Percentiles rank a stretch among this genome's conserved stretches.
Evolutionary conservation across 1,139 yeast species (phyloP).

Genomic region (Starmera stellimalicola): DNA sequence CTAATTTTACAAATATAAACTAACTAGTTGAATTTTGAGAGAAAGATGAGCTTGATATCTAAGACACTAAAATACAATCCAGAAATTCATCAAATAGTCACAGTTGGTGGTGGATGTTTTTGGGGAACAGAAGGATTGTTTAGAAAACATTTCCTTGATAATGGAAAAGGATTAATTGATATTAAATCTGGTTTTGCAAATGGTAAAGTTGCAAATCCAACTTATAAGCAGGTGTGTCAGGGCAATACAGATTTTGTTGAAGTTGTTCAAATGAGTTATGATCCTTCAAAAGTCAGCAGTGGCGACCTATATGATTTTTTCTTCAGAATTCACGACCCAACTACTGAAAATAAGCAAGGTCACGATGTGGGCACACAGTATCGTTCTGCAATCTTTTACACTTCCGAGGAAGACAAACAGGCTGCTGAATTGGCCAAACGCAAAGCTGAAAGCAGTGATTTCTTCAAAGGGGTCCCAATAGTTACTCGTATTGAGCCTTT

Average conservation of each 20-base stretch:
- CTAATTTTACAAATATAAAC: too few species aligned
- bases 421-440: conserved; percentile 29
- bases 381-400: conserved; percentile 61
- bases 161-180: conserved; percentile 54
- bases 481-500: conserved; percentile 64
- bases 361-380: conserved; percentile 73
- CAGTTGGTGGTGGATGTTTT: conserved; percentile 77
- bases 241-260: conserved; percentile 66
- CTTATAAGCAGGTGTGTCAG: conserved; percentile 63
- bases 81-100: conserved; percentile 35
- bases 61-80: conserved; percentile 25
- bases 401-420: conserved; percentile 33
- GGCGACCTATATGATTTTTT: conserved; percentile 67
- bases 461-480: conserved; percentile 40
- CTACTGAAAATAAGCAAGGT: conserved; percentile 51
- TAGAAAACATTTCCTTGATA: conserved; percentile 44
- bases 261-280: conserved; percentile 68
- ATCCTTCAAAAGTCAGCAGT: conserved; percentile 44
- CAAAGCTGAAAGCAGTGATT: too few species aligned
- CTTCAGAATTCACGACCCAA: conserved; percentile 82
- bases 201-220: conserved; percentile 45
- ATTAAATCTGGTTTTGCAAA: conserved; percentile 84
- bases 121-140: conserved; percentile 90
- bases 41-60: conserved; percentile 26
- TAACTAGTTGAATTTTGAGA: too few species aligned